A percentile compares a stretch with the other conserved stretches of the same genome.
These are phyloP conservation scores for Yarrowia alimentaria DNA, from an alignment of 805 yeast genomes.

Conservation along the genomic window DNA sequence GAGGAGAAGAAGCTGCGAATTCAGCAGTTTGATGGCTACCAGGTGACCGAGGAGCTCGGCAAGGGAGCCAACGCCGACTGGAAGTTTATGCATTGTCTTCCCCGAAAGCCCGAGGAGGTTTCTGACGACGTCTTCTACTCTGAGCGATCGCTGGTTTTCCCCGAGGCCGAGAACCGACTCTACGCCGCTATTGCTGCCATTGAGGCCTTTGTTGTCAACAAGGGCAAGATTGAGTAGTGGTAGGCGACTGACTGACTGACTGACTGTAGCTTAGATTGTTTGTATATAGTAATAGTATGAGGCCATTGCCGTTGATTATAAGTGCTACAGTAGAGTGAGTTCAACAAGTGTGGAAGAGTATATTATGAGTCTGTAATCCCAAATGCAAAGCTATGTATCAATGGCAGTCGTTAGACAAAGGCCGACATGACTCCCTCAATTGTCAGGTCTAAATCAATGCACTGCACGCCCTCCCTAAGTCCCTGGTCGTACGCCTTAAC, in stretches of 20 bases:
- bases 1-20: slow-evolving; percentile 67
- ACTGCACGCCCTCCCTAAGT: not conserved
- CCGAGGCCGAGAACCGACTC: slow-evolving; percentile 93
- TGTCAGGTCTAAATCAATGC: not conserved
- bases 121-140: slow-evolving; percentile 89
- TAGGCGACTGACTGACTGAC: too few relatives aligned
- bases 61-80: slow-evolving; percentile 55
- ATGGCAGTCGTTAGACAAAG: not conserved
- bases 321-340: too few relatives aligned
- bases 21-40: slow-evolving; percentile 82
- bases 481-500: slow-evolving; percentile 10
- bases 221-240: slow-evolving; percentile 49
- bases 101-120: slow-evolving; percentile 94
- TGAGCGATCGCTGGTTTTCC: slow-evolving; percentile 79
- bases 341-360: too few relatives aligned
- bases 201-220: slow-evolving; percentile 83
- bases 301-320: too few relatives aligned
- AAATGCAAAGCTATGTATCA: not conserved
- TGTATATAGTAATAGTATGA: not conserved
- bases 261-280: not conserved
- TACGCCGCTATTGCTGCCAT: slow-evolving; percentile 95
- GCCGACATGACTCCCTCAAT: slow-evolving; percentile 11
- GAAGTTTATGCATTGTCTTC: slow-evolving; percentile 97
- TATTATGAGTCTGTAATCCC: too few relatives aligned
- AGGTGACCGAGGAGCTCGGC: slow-evolving; percentile 68